Conservation (phyloP, 495 filamentous ascomycete genomes). For the Amniculicola lignicola region DNA sequence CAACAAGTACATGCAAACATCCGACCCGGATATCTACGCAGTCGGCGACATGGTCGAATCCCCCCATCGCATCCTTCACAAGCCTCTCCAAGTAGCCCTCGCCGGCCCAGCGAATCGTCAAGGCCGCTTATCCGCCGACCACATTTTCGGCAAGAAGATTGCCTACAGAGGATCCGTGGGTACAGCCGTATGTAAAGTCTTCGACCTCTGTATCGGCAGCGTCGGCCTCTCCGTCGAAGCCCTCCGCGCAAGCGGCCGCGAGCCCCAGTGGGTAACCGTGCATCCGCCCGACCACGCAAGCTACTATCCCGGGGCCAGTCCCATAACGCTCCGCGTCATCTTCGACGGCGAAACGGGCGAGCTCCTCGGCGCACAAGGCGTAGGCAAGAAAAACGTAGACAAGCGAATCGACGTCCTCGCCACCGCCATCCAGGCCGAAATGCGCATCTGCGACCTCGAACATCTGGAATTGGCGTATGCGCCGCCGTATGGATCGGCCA, state of each 20-base stretch:
- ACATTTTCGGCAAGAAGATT: constrained; percentile 33
- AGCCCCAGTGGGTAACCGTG: constrained; percentile 35
- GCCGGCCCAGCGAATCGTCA: constrained; percentile 42
- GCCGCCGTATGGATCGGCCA: constrained; percentile 40
- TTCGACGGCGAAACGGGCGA: constrained; percentile 29
- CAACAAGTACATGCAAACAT: constrained; percentile 38
- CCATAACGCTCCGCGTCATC: constrained; percentile 33
- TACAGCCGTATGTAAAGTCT: constrained; percentile 35
- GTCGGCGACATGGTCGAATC: constrained; percentile 43
- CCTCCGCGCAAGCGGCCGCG: constrained; percentile 13
- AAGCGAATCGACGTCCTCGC: constrained; percentile 40
- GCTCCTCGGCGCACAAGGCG: constrained; percentile 37
- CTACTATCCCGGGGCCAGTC: constrained; percentile 39
- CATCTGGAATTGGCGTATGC: constrained; percentile 40
- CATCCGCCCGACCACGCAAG: constrained; percentile 40
- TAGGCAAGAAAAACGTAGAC: constrained; percentile 34
- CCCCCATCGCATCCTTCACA: constrained; percentile 21
- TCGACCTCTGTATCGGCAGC: constrained; percentile 32
- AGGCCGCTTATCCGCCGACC: constrained; percentile 38
- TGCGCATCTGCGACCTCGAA: constrained; percentile 40
- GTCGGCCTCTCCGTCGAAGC: constrained; percentile 26
- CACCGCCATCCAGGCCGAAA: constrained; percentile 35
- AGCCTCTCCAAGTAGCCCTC: constrained; percentile 26
- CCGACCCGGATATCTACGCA: constrained; percentile 40
- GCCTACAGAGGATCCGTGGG: constrained; percentile 37